Evolutionary conservation across 2,329 filamentous ascomycete genomes (phyloP).

Genomic region (Fusarium sambucinum): DNA sequence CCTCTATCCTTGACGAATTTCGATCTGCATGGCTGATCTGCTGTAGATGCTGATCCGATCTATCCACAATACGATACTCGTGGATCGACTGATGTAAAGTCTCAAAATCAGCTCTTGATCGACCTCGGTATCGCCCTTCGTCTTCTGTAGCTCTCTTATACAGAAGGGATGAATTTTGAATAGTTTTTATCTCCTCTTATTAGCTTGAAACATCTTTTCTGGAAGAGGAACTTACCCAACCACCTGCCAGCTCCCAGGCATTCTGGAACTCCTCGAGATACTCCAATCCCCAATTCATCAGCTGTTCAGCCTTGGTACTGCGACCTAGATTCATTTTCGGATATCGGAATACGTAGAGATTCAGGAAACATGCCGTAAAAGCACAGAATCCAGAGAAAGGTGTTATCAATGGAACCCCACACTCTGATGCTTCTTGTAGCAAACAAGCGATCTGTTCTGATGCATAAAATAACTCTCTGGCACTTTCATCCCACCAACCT

Average conservation of each 20-base stretch:
- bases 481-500: slow-evolving; percentile 57
- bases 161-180: slow-evolving; percentile 37
- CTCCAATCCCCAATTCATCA: slow-evolving; percentile 41
- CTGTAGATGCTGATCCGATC: slow-evolving; percentile 40
- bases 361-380: slow-evolving; percentile 59
- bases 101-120: slow-evolving; percentile 40
- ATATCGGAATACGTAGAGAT: slow-evolving; percentile 56
- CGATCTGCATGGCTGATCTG: slow-evolving; percentile 41
- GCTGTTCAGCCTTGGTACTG: slow-evolving; percentile 27
- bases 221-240: slow-evolving; percentile 15
- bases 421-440: slow-evolving; percentile 54
- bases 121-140: slow-evolving; percentile 30
- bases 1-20: slow-evolving; percentile 1
- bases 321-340: slow-evolving; percentile 55
- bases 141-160: slow-evolving; percentile 43
- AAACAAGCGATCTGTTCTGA: slow-evolving; percentile 53
- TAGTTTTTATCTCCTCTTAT: slow-evolving; percentile 41
- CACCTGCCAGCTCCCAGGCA: slow-evolving; percentile 41
- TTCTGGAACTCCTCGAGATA: slow-evolving; percentile 43
- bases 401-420: slow-evolving; percentile 53
- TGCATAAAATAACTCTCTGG: slow-evolving; percentile 53
- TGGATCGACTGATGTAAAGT: slow-evolving; percentile 40
- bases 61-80: slow-evolving; percentile 37
- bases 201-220: neutral
- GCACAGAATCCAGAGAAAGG: slow-evolving; percentile 61